A percentile compares a stretch with the other conserved stretches of the same genome.
phyloP scores from a whole-genome alignment of 106 monocot genomes.

The Apostasia shenzhenica region DNA sequence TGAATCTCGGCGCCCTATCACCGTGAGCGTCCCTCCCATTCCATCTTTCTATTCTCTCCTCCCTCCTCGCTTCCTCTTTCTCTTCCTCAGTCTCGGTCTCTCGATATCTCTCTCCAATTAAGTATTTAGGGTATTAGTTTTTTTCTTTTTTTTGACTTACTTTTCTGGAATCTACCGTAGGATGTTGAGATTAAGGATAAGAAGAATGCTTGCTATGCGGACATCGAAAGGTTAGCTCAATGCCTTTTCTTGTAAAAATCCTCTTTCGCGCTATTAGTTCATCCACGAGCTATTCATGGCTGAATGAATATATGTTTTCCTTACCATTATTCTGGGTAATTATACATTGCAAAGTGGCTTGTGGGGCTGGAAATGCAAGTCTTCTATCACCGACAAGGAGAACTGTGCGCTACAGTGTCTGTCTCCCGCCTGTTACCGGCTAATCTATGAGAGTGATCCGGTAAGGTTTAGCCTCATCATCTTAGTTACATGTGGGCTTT shows the following conservation, averaged over 20 bases:
- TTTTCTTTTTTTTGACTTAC: background rate
- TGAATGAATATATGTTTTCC: background rate
- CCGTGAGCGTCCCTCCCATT: constrained; percentile 14
- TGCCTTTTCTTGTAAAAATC: background rate
- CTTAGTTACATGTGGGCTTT: background rate
- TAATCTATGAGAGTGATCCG: constrained; percentile 76
- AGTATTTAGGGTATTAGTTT: background rate
- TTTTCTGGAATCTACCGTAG: constrained; percentile 19
- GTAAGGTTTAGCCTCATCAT: constrained; percentile 18
- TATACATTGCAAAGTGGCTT: constrained; percentile 43
- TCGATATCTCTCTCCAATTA: constrained; percentile 1
- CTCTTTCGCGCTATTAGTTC: background rate
- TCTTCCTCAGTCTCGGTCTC: background rate
- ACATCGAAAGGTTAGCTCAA: constrained; percentile 64
- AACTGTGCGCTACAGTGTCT: constrained; percentile 87
- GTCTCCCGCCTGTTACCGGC: constrained; percentile 64
- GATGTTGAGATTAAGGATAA: constrained; percentile 71
- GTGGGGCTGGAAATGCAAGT: constrained; percentile 77
- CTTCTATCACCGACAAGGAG: constrained; percentile 73
- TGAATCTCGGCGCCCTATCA: constrained; percentile 38
- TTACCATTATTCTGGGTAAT: background rate
- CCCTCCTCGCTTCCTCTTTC: background rate
- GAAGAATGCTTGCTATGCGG: constrained; percentile 83
- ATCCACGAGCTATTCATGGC: background rate
- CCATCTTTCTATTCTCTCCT: constrained; percentile 1